Evolutionary conservation across 2,329 filamentous ascomycete species (phyloP).

Genomic region (Cylindrodendrum hubeiense): DNA sequence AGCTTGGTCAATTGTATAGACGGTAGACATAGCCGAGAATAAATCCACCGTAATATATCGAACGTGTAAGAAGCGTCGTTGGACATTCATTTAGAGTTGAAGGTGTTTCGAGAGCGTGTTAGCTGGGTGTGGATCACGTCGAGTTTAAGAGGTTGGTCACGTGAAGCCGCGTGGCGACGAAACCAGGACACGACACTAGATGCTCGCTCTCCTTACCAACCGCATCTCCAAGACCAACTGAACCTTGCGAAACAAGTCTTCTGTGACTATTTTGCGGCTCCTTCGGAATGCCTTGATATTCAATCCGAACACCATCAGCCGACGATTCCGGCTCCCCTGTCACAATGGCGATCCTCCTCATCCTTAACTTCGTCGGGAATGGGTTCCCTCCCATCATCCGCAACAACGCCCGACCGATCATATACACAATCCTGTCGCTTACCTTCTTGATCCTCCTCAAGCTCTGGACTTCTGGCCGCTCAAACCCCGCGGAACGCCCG

Average conservation of each 20-base stretch:
- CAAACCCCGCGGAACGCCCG: slow-evolving; percentile 80
- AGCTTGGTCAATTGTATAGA: background rate
- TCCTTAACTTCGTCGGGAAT: slow-evolving; percentile 59
- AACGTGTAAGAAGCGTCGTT: background rate
- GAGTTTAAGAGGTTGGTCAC: slow-evolving; percentile 5
- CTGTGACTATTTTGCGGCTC: background rate
- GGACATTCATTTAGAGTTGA: background rate
- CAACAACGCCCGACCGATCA: slow-evolving; percentile 56
- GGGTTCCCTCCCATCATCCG: slow-evolving; percentile 64
- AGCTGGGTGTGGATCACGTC: background rate
- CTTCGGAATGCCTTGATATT: slow-evolving; percentile 32
- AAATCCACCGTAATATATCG: background rate
- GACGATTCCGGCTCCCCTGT: slow-evolving; percentile 8
- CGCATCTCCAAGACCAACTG: background rate
- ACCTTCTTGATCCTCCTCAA: slow-evolving; percentile 67
- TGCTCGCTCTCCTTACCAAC: background rate
- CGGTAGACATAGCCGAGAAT: no score
- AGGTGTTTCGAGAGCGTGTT: background rate
- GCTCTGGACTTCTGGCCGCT: slow-evolving; percentile 80
- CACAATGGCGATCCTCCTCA: slow-evolving; percentile 66
- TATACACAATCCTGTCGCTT: slow-evolving; percentile 53
- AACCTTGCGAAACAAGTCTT: slow-evolving; percentile 8
- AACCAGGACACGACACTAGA: slow-evolving; percentile 18
- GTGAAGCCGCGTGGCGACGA: slow-evolving; percentile 26
- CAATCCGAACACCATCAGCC: background rate